Evolutionary conservation across 2,329 filamentous ascomycete genomes (phyloP).

Genomic region (Penicillium palitans): DNA sequence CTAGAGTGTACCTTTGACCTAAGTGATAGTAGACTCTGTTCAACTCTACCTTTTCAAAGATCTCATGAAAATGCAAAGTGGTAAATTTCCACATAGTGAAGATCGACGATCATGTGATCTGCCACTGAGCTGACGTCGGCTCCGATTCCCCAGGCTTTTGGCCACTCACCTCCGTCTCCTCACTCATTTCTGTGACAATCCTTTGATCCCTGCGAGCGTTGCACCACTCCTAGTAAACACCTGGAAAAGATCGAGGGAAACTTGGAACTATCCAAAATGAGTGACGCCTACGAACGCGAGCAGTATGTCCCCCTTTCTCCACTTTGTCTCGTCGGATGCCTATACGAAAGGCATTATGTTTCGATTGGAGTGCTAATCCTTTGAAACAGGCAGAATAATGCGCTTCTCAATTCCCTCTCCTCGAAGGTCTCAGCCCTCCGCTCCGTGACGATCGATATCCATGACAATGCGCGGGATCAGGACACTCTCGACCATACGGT

Average conservation of each 20-base stretch:
- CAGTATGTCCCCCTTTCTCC: constrained; percentile 45
- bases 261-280: constrained; percentile 52
- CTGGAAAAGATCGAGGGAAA: neutral
- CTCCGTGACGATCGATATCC: constrained; percentile 94
- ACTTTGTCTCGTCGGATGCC: constrained; percentile 1
- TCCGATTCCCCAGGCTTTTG: neutral
- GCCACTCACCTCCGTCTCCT: constrained; percentile 6
- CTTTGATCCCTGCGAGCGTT: neutral
- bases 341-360: neutral
- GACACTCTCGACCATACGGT: constrained; percentile 85
- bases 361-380: neutral
- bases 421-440: constrained; percentile 89
- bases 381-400: constrained; percentile 76
- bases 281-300: constrained; percentile 76
- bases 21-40: no score
- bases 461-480: constrained; percentile 89
- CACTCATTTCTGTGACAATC: neutral
- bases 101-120: constrained; percentile 4
- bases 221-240: neutral
- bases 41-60: neutral
- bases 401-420: constrained; percentile 85
- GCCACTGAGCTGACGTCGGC: constrained; percentile 4
- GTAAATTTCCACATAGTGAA: neutral
- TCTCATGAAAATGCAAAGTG: neutral
- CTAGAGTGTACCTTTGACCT: no score